phyloP scores from a whole-genome alignment of 2,329 filamentous ascomycete genomes.

The Sclerotinia minor region DNA sequence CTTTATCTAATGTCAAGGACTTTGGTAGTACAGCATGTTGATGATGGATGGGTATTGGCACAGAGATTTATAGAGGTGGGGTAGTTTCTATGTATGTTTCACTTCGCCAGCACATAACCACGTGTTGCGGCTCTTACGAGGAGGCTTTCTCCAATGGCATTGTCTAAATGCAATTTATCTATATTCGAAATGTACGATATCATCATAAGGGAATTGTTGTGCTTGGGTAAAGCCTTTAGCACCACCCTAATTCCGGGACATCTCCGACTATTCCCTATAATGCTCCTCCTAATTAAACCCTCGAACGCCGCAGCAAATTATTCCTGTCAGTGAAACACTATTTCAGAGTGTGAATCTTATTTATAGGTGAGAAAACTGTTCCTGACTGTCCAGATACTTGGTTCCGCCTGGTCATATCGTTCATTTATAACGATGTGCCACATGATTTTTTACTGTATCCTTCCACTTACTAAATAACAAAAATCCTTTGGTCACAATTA shows the following conservation, averaged over 20 bases:
- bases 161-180: neutral
- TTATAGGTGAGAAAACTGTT: neutral
- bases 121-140: conserved; percentile 7
- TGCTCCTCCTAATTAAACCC: neutral
- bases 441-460: neutral
- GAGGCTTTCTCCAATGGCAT: neutral
- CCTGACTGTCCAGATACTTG: neutral
- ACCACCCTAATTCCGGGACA: neutral
- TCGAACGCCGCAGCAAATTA: neutral
- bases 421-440: neutral
- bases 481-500: neutral
- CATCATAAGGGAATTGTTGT: neutral
- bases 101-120: conserved; percentile 6
- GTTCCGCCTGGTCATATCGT: neutral
- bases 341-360: neutral
- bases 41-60: neutral
- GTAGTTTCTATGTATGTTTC: neutral
- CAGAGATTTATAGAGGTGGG: conserved; percentile 2
- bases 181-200: neutral
- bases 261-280: neutral
- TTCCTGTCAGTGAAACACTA: neutral
- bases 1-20: neutral
- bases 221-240: neutral
- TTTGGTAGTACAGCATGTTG: neutral
- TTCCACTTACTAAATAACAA: neutral